Conservation (phyloP, 2,329 filamentous ascomycete species). For the Cadophora sp. region DNA sequence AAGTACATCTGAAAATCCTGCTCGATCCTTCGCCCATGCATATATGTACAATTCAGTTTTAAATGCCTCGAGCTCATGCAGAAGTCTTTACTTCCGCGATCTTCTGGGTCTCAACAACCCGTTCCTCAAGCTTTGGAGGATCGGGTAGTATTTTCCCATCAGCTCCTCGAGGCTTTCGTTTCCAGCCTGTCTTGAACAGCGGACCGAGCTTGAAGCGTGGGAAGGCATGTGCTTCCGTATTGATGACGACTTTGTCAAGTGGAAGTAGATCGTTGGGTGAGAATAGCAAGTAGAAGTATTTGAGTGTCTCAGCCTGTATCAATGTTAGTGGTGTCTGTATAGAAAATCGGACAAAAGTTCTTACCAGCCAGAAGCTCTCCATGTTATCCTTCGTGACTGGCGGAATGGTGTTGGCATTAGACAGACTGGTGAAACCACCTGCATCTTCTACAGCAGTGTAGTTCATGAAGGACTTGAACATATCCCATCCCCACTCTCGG, state of each 20-base stretch:
- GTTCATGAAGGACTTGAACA: constrained; percentile 91
- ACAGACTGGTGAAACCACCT: constrained; percentile 82
- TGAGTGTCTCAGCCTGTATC: constrained; percentile 85
- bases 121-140: constrained; percentile 26
- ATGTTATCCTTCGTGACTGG: constrained; percentile 83
- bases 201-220: constrained; percentile 84
- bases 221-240: constrained; percentile 93
- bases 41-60: constrained; percentile 29
- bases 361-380: constrained; percentile 97
- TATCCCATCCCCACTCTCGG: constrained; percentile 97
- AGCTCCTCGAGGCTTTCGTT: constrained; percentile 65
- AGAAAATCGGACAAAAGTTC: constrained; percentile 45
- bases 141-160: constrained; percentile 45
- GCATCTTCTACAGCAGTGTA: constrained; percentile 81
- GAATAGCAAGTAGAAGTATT: constrained; percentile 97
- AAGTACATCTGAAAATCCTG: constrained; percentile 10
- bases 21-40: neutral
- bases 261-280: constrained; percentile 82
- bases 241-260: constrained; percentile 87
- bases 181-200: constrained; percentile 83
- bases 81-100: constrained; percentile 31
- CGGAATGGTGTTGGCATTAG: constrained; percentile 75
- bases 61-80: neutral
- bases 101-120: constrained; percentile 25
- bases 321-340: constrained; percentile 29